Percentiles rank a stretch among this genome's conserved stretches.
Conservation (phyloP, 1,284 basidiomycete genomes). For the Ceratobasidium sp. region DNA sequence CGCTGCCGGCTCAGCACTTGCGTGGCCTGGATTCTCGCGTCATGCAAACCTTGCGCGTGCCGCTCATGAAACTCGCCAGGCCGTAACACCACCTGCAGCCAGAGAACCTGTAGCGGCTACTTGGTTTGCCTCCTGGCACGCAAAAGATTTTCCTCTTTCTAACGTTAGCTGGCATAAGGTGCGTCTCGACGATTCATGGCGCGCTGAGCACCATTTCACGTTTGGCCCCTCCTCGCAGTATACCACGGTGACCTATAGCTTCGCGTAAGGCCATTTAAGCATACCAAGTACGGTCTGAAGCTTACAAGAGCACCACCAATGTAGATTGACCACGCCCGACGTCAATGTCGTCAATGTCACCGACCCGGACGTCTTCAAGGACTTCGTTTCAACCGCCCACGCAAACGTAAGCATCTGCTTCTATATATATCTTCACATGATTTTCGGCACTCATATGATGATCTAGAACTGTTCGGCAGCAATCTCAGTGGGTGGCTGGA, state of each 20-base stretch:
- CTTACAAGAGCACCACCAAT: neutral
- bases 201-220: neutral
- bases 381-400: constrained; percentile 46
- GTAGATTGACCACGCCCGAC: constrained; percentile 35
- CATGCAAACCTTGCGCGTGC: neutral
- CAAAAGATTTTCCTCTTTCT: constrained; percentile 28
- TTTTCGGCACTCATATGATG: neutral
- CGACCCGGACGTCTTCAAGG: constrained; percentile 41
- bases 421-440: neutral
- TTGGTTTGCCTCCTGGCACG: constrained; percentile 47
- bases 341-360: constrained; percentile 36
- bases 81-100: neutral
- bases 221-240: constrained; percentile 16
- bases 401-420: constrained; percentile 41
- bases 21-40: constrained; percentile 6
- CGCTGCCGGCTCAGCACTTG: constrained; percentile 36
- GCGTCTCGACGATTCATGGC: neutral
- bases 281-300: too few relatives aligned
- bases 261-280: constrained; percentile 17
- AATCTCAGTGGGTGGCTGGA: constrained; percentile 47
- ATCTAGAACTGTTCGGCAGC: constrained; percentile 45
- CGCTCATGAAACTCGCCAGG: neutral
- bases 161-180: constrained; percentile 46
- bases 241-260: constrained; percentile 43
- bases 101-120: constrained; percentile 32